These are phyloP conservation scores for Entonaema liquescens DNA, from an alignment of 495 filamentous ascomycete species.

Conservation along the genomic window DNA sequence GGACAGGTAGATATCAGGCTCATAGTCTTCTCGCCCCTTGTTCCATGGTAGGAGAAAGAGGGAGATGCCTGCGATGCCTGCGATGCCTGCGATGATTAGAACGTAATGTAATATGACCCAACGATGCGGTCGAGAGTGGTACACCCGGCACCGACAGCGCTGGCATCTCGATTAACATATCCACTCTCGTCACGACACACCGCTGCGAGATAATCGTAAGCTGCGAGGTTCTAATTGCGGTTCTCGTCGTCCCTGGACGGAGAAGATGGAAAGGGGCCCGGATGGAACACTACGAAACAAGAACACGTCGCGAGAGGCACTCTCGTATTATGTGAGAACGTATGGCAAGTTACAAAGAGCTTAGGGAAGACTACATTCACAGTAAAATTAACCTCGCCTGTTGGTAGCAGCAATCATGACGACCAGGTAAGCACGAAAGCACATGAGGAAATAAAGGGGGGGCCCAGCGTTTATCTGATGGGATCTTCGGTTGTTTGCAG, in stretches of 20 bases:
- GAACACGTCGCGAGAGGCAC: conserved; percentile 30
- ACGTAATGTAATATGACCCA: background rate
- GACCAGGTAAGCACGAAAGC: background rate
- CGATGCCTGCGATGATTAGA: background rate
- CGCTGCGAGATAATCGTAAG: conserved; percentile 16
- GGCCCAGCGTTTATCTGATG: conserved; percentile 27
- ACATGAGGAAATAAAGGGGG: conserved; percentile 13
- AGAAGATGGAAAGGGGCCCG: conserved; percentile 18
- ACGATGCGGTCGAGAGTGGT: background rate
- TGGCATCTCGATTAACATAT: conserved; percentile 1
- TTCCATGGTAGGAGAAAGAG: background rate
- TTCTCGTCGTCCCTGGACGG: conserved; percentile 13
- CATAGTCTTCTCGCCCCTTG: background rate
- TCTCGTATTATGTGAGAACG: conserved; percentile 39
- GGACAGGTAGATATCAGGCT: conserved; percentile 1
- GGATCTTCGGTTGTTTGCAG: conserved; percentile 36
- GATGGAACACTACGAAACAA: conserved; percentile 40
- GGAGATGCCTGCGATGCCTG: background rate
- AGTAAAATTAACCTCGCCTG: conserved; percentile 11
- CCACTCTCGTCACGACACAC: conserved; percentile 7
- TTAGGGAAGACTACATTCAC: conserved; percentile 1
- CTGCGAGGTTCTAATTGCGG: conserved; percentile 24
- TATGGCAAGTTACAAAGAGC: conserved; percentile 16
- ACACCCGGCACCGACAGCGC: background rate
- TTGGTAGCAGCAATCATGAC: conserved; percentile 9